Conservation (phyloP, 2,329 filamentous ascomycete genomes). For the Dothidotthia symphoricarpi region DNA sequence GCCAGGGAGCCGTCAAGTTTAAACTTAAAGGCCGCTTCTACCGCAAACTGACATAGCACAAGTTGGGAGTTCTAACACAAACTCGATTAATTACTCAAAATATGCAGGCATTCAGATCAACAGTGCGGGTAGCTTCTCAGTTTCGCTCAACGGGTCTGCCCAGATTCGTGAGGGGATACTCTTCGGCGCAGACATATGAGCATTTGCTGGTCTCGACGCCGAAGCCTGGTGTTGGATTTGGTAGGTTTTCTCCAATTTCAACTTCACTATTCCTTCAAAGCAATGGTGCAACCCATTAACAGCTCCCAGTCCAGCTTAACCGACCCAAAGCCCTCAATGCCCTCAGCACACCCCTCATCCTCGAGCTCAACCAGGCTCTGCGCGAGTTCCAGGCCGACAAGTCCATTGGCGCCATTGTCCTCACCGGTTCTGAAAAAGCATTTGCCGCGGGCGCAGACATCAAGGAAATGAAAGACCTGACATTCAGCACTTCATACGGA, state of each 20-base stretch:
- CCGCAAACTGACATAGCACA: neutral
- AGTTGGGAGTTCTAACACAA: neutral
- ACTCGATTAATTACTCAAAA: slow-evolving; percentile 11
- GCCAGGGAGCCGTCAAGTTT: slow-evolving; percentile 1
- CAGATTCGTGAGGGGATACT: slow-evolving; percentile 53
- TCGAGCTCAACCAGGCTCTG: slow-evolving; percentile 62
- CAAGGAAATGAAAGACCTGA: slow-evolving; percentile 95
- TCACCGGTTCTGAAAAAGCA: slow-evolving; percentile 85
- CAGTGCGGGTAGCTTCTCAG: slow-evolving; percentile 61
- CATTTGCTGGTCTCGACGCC: slow-evolving; percentile 79
- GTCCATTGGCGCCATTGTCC: slow-evolving; percentile 49
- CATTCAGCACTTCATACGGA: slow-evolving; percentile 83
- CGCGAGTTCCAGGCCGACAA: slow-evolving; percentile 35
- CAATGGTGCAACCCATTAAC: slow-evolving; percentile 6
- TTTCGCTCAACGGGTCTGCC: slow-evolving; percentile 59
- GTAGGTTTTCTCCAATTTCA: slow-evolving; percentile 49
- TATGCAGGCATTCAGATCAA: slow-evolving; percentile 55
- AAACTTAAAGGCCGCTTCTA: neutral
- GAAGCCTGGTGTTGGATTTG: slow-evolving; percentile 84
- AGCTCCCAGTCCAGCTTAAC: slow-evolving; percentile 74
- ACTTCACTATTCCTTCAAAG: neutral
- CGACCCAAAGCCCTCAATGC: slow-evolving; percentile 95
- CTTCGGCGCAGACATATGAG: slow-evolving; percentile 62
- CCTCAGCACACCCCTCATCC: slow-evolving; percentile 84
- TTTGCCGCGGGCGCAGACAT: slow-evolving; percentile 86